phyloP scores from a whole-genome alignment of 129 eudicot genomes.

The Lactuca saligna region DNA sequence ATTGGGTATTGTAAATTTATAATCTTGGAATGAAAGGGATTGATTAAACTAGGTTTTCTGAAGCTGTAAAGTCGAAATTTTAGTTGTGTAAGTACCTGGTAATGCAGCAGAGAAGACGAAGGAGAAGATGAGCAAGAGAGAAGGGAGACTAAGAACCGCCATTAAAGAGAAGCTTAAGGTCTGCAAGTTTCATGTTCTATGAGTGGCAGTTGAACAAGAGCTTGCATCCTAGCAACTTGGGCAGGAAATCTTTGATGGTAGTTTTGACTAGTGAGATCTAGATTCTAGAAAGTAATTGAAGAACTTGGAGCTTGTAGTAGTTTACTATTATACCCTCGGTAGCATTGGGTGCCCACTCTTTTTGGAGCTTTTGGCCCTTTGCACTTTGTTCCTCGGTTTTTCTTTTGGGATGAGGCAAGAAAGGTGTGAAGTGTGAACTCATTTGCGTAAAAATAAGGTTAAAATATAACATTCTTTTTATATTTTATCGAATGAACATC shows the following conservation, averaged over 20 bases:
- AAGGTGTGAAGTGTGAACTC: conserved; percentile 3
- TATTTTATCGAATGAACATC: too few species aligned
- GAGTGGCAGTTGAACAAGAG: conserved; percentile 13
- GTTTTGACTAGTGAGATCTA: conserved; percentile 51
- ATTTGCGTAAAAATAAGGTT: conserved; percentile 12
- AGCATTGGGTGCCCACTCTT: conserved; percentile 40
- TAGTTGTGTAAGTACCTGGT: conserved; percentile 40
- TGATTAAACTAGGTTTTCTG: conserved; percentile 19
- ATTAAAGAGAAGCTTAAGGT: conserved; percentile 51
- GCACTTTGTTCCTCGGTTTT: conserved; percentile 27
- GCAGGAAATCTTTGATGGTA: conserved; percentile 27
- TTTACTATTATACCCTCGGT: conserved; percentile 45
- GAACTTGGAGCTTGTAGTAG: conserved; percentile 3
- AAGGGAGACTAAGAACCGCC: conserved; percentile 45
- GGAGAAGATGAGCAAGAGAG: conserved; percentile 36
- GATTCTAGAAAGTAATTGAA: conserved; percentile 6
- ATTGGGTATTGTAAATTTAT: not conserved
- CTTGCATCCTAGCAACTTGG: conserved; percentile 23
- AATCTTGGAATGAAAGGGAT: conserved; percentile 7
- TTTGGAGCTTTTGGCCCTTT: conserved; percentile 18
- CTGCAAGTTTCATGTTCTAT: conserved; percentile 57
- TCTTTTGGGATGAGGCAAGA: conserved; percentile 7
- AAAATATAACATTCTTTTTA: too few species aligned
- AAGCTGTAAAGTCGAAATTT: not conserved
- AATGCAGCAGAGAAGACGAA: conserved; percentile 34